Evolutionary conservation across 495 filamentous ascomycete genomes (phyloP).

Genomic region (Endocarpon pusillum): DNA sequence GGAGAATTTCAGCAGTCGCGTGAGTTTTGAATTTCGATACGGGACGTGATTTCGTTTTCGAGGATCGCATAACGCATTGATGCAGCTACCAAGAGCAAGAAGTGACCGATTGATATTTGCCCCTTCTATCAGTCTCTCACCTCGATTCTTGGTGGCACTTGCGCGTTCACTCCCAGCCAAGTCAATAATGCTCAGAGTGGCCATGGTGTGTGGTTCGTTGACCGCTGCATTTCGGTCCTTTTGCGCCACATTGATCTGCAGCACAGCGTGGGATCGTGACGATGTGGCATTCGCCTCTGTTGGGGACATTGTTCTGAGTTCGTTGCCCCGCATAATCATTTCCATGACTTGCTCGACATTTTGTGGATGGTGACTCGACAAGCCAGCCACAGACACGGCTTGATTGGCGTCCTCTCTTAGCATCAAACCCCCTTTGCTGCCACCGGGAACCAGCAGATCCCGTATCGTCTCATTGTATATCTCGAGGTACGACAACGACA

Average conservation of each 20-base stretch:
- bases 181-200: conserved; percentile 95
- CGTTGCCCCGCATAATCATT: conserved; percentile 93
- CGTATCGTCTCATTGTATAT: conserved; percentile 99
- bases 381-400: conserved; percentile 76
- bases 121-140: conserved; percentile 79
- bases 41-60: conserved; percentile 87
- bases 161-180: conserved; percentile 91
- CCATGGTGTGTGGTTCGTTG: conserved; percentile 94
- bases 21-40: conserved; percentile 95
- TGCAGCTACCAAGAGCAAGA: conserved; percentile 88
- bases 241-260: conserved; percentile 90
- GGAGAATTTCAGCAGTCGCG: conserved; percentile 89
- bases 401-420: conserved; percentile 90
- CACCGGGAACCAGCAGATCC: conserved; percentile 75
- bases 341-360: conserved; percentile 95
- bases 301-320: conserved; percentile 86
- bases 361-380: conserved; percentile 80
- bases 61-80: conserved; percentile 94
- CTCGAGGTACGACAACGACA: conserved; percentile 90
- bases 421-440: conserved; percentile 76
- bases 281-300: conserved; percentile 97
- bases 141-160: conserved; percentile 91
- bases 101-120: conserved; percentile 99
- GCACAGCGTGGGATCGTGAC: conserved; percentile 92
- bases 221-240: conserved; percentile 87